A percentile compares a stretch with the other conserved stretches of the same genome.
Evolutionary conservation across 1,139 yeast genomes (phyloP).

Genomic region (Blastobotrys capitulatus): DNA sequence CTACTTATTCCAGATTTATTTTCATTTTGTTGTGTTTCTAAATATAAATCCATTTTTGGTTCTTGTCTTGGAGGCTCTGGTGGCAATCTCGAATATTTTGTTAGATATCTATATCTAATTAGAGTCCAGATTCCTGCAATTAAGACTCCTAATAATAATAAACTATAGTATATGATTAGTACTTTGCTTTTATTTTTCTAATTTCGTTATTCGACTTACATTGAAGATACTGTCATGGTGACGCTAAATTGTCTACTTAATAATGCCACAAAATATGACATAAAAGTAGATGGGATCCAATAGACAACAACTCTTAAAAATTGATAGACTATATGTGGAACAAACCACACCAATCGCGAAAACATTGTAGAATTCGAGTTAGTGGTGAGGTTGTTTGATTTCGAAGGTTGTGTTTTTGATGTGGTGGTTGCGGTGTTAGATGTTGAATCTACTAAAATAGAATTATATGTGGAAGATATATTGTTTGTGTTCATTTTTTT

Average conservation of each 20-base stretch:
- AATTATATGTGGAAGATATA: no score
- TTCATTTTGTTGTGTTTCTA: slow-evolving; percentile 35
- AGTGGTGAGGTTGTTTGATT: no score
- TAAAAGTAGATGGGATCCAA: slow-evolving; percentile 17
- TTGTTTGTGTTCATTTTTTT: no score
- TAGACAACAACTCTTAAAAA: slow-evolving; percentile 14
- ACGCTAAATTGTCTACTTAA: slow-evolving; percentile 25
- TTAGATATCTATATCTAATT: slow-evolving; percentile 46
- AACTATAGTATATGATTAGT: slow-evolving; percentile 12
- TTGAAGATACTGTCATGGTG: slow-evolving; percentile 25
- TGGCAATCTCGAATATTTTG: slow-evolving; percentile 48
- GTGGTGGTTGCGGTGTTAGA: no score
- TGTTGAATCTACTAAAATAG: no score
- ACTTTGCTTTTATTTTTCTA: neutral
- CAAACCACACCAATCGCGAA: slow-evolving; percentile 12
- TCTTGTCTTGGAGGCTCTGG: slow-evolving; percentile 43
- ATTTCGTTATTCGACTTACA: slow-evolving; percentile 20
- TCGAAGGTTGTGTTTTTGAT: no score
- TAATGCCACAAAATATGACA: slow-evolving; percentile 16
- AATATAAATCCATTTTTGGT: slow-evolving; percentile 40
- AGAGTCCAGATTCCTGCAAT: slow-evolving; percentile 33
- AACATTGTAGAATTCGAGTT: no score
- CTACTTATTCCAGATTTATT: slow-evolving; percentile 43
- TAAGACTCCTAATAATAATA: slow-evolving; percentile 19
- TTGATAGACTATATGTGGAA: slow-evolving; percentile 14